These are phyloP conservation scores for Vaccinium vitisidaea DNA, from an alignment of 148 eudicot species.

Conservation along the genomic window DNA sequence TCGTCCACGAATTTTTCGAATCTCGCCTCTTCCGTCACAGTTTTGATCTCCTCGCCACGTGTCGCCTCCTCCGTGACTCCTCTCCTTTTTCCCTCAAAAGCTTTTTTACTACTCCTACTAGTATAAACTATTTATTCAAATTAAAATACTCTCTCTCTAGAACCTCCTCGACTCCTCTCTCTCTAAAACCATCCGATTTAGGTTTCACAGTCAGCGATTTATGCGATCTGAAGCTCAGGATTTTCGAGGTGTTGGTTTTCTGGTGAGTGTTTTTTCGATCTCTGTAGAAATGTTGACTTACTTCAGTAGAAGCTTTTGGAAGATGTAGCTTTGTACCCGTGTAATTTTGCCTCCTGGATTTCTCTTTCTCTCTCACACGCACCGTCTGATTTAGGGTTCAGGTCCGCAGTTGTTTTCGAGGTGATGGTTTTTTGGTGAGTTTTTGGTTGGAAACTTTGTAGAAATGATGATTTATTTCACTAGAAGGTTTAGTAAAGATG, in stretches of 20 bases:
- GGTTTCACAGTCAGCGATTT: constrained; percentile 26
- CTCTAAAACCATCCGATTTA: constrained; percentile 25
- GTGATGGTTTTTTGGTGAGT: no score
- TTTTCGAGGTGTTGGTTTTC: constrained; percentile 27
- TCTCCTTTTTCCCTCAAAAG: no score
- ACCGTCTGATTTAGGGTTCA: no score
- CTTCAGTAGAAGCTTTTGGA: neutral
- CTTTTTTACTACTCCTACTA: no score
- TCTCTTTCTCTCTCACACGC: no score
- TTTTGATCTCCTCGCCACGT: constrained; percentile 67
- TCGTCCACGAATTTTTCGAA: constrained; percentile 51
- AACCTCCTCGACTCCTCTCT: constrained; percentile 25
- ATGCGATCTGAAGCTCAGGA: neutral
- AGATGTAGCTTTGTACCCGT: no score
- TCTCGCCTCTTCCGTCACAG: constrained; percentile 26
- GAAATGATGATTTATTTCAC: constrained; percentile 11
- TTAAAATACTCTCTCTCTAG: constrained; percentile 21
- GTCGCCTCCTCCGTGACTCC: constrained; percentile 28
- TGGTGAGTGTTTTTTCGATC: constrained; percentile 14
- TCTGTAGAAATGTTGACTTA: constrained; percentile 1
- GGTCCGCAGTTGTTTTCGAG: no score
- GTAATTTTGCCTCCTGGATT: no score
- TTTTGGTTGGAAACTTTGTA: neutral
- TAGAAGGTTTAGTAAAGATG: neutral
- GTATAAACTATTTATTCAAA: neutral